Base-by-base conservation (phyloP, 2,329 filamentous ascomycete species). In the Sporothrix dimorphospora region DNA sequence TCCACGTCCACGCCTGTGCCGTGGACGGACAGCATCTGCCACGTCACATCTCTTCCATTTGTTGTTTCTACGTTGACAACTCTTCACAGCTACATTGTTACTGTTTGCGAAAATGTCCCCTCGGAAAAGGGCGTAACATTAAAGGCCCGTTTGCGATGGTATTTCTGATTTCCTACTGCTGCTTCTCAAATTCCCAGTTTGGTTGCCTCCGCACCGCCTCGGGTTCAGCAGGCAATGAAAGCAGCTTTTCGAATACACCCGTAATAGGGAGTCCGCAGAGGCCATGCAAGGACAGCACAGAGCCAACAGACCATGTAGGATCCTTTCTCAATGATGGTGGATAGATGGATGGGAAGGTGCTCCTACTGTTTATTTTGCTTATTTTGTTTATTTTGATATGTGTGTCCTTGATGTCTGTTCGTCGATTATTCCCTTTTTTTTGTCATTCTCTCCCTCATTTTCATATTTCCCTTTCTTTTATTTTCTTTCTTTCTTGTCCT, bases 261-360 rank as follows among this genome's bases (percentile, higher is more conserved):
- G 3, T 34, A 57, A 34, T 14, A 19, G 8, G 9, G 19, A 38
- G 34, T 11, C 34, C 19, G 30, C 4, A 16, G 5, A 47, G 12
- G 1, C 16, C 42, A 49, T 47, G 24, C 40, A 63, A 66, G 61
- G 24, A 49, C 61, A 66, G 21, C 61, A 47, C 61, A 47, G n/a
- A 47, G 19, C 42, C 61, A 66, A 34, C 61, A 49, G 61, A 42
- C 19, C 6, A 27, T 34, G 53, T 2, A 57, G 53, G 53, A 12
- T 27, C 53, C 53, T 57, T 57, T 24, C 24, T 16, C 1, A 3
- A 34, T 57, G 24, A 9, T 7, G n/a, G 21, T 7, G n/a, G 21
- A 24, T 53, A 12, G 53, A 34, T 16, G 11, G 53, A 34, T 21
- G 30, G 30, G 30, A 6, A 34, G 30, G 30, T 34, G 30, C 30